Evolutionary conservation across 805 yeast species (phyloP).

Genomic region (Starmera dryadoides): DNA sequence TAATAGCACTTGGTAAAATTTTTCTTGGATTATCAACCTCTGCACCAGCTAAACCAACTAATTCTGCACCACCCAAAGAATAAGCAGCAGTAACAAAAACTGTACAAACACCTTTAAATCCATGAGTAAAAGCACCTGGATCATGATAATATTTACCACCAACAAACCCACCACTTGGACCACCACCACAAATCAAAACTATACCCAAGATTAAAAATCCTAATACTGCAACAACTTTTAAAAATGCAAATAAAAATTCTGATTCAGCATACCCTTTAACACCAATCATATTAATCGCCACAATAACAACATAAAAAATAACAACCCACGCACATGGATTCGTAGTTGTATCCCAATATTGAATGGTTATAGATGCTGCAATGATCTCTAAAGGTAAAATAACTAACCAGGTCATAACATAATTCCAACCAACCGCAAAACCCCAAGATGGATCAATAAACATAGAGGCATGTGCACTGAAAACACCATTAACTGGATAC

Average conservation of each 20-base stretch:
- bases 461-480: slow-evolving; percentile 52
- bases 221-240: slow-evolving; percentile 41
- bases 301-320: slow-evolving; percentile 40
- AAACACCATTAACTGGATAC: slow-evolving; percentile 60
- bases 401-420: slow-evolving; percentile 45
- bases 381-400: slow-evolving; percentile 44
- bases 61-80: slow-evolving; percentile 47
- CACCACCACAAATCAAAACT: slow-evolving; percentile 41
- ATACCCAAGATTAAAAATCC: slow-evolving; percentile 50
- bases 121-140: slow-evolving; percentile 60
- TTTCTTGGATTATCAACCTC: slow-evolving; percentile 41
- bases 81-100: slow-evolving; percentile 51
- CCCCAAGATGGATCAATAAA: slow-evolving; percentile 58
- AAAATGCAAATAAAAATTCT: slow-evolving; percentile 40
- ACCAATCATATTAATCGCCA: slow-evolving; percentile 44
- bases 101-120: slow-evolving; percentile 46
- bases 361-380: slow-evolving; percentile 47
- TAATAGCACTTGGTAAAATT: slow-evolving; percentile 43
- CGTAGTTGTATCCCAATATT: slow-evolving; percentile 39
- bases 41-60: slow-evolving; percentile 44
- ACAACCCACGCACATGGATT: slow-evolving; percentile 45
- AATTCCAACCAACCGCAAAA: slow-evolving; percentile 55
- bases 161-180: slow-evolving; percentile 35
- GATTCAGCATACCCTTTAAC: slow-evolving; percentile 51
- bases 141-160: slow-evolving; percentile 39